phyloP scores from a whole-genome alignment of 164 flowering plant species.

The Malania oleifera region DNA sequence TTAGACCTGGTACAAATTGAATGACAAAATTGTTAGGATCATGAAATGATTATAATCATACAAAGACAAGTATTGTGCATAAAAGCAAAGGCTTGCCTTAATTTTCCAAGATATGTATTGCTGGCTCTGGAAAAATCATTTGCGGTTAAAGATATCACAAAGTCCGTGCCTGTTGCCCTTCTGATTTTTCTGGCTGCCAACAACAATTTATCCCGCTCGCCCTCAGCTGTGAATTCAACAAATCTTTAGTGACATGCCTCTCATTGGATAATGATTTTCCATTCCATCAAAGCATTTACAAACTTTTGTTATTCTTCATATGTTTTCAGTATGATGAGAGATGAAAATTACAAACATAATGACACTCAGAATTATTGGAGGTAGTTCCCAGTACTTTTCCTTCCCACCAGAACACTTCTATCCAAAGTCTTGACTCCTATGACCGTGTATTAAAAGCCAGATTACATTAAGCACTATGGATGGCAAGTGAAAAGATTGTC shows the following conservation, averaged over 20 bases:
- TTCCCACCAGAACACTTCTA: no score
- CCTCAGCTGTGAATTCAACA: constrained; percentile 44
- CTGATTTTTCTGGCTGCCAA: constrained; percentile 56
- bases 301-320: no score
- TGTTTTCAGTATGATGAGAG: no score
- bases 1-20: constrained; percentile 48
- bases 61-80: background rate
- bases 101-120: constrained; percentile 56
- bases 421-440: no score
- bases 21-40: background rate
- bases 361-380: no score
- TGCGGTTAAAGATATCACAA: constrained; percentile 50
- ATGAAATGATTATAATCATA: background rate
- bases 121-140: constrained; percentile 60
- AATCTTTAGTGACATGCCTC: background rate
- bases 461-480: no score
- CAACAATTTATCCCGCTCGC: constrained; percentile 41
- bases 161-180: constrained; percentile 57
- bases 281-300: no score
- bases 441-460: no score
- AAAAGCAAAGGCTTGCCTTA: constrained; percentile 36
- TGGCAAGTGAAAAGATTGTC: background rate
- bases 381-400: no score
- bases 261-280: no score
- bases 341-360: no score